Percentiles rank a stretch among this genome's conserved stretches.
Evolutionary conservation across 768 basidiomycete species (phyloP).

Genomic region (Suillus fuscotomentosus): DNA sequence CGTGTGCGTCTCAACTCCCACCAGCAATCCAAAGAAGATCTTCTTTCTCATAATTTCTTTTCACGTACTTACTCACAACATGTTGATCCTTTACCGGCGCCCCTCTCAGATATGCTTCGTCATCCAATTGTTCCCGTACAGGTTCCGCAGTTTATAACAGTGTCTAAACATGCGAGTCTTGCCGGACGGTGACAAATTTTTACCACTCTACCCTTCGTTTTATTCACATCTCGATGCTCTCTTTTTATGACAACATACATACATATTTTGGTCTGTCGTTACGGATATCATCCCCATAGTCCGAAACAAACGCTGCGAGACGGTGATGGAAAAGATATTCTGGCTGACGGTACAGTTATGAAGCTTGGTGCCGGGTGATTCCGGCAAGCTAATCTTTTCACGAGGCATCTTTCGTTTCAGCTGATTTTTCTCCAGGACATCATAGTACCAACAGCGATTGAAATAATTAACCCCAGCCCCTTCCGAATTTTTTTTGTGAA

Average conservation of each 20-base stretch:
- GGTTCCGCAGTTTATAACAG: constrained; percentile 13
- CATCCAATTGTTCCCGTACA: constrained; percentile 12
- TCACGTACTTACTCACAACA: constrained; percentile 10
- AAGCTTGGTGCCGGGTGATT: not conserved
- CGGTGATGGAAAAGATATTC: not conserved
- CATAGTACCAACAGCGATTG: not conserved
- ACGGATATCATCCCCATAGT: not conserved
- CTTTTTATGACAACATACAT: not conserved
- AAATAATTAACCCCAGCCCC: not conserved
- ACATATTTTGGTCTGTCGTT: not conserved
- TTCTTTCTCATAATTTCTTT: constrained; percentile 13
- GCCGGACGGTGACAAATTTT: constrained; percentile 25
- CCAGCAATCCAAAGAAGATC: constrained; percentile 11
- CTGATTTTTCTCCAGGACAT: not conserved
- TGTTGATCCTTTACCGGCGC: constrained; percentile 55
- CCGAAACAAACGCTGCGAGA: not conserved
- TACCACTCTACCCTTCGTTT: not conserved
- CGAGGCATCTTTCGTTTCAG: not conserved
- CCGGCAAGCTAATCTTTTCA: not conserved
- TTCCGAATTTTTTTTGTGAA: not conserved
- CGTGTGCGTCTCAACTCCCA: constrained; percentile 6
- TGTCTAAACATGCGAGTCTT: constrained; percentile 30
- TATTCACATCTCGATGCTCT: not conserved
- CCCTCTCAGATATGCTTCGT: constrained; percentile 50
- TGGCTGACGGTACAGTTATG: not conserved